A percentile compares a stretch with the other conserved stretches of the same genome.
These are phyloP conservation scores for Penicillium paneum DNA, from an alignment of 2,329 filamentous ascomycete species.

Conservation along the genomic window DNA sequence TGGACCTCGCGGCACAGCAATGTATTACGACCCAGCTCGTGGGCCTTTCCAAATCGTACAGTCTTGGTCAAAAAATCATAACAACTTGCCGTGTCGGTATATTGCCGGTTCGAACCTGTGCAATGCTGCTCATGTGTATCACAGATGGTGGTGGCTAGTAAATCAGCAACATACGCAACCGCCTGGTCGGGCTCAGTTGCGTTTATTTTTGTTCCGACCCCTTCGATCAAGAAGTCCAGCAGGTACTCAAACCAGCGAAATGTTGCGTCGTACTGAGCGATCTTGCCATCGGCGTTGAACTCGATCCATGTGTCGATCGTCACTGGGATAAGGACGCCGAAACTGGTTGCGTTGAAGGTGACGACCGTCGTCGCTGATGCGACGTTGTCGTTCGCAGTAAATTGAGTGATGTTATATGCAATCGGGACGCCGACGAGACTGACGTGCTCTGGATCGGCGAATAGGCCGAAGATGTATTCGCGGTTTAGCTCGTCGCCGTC, in stretches of 20 bases:
- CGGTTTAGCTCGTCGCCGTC: constrained; percentile 26
- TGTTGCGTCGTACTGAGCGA: constrained; percentile 24
- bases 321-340: constrained; percentile 20
- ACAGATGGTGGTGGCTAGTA: constrained; percentile 23
- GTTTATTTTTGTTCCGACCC: constrained; percentile 17
- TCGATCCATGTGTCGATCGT: constrained; percentile 30
- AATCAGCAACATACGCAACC: constrained; percentile 13
- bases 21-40: constrained; percentile 27
- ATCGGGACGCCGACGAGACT: constrained; percentile 24
- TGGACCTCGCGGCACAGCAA: constrained; percentile 30
- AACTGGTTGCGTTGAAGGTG: constrained; percentile 26
- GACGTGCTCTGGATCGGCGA: constrained; percentile 18
- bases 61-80: constrained; percentile 19
- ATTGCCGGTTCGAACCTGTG: constrained; percentile 21
- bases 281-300: constrained; percentile 22
- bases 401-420: constrained; percentile 27
- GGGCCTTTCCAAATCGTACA: constrained; percentile 24
- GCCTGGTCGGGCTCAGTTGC: constrained; percentile 12
- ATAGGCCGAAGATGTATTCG: constrained; percentile 30
- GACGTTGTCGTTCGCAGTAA: constrained; percentile 23
- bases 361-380: constrained; percentile 22
- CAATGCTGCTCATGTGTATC: constrained; percentile 21
- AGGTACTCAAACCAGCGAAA: constrained; percentile 29
- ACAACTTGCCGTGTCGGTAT: constrained; percentile 16
- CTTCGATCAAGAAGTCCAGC: constrained; percentile 17